Base-by-base conservation (phyloP, 176 grass and related monocot species). In the Musa acuminata region DNA sequence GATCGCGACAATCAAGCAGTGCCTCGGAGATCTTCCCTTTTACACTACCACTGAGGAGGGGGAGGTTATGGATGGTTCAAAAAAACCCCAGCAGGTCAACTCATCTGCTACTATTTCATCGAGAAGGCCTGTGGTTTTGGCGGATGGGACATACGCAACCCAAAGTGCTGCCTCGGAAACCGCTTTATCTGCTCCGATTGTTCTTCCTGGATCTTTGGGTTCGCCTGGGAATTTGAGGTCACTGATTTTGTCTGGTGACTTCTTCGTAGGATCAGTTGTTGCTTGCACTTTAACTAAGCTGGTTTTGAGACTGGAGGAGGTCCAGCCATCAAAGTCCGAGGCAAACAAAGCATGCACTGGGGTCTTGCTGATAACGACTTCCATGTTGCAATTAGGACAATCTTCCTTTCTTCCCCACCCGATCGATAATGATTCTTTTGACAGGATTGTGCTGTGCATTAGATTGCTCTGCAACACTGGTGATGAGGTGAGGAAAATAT, bases 391-490 rank as follows among this genome's bases (percentile, higher is more conserved):
- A n/a, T 74, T 74, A 24, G 72, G 72, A 74, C 50, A 74, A 25
- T 74, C 72, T 55, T 74, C 72, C 55, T 74, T 74, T 74, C 72
- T 74, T 17, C 53, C 72, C 11, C 72, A 74, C 13, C 72, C 72
- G 2, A 74, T 74, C 57, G 72, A 74, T 74, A 74, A 55, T 74
- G 72, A 74, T 74, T 74, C 72, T 29, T 74, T 29, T 57, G 72
- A 74, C 11, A 74, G 72, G 24, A 74, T 74, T 27, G 52, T 74
- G 51, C 25, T 74, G 23, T 74, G 72, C 72, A 55, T 74, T 55
- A 74, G 72, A 19, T 74, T 74, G 52, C 53, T 74, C 11, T 74
- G 72, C 24, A 74, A 74, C 51, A 74, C 72, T 74, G 72, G 72
- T 55, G 25, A 74, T 29, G 72, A 74, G 11, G 13, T 55, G 23